A percentile compares a stretch with the other conserved stretches of the same genome.
Evolutionary conservation across 192 early-diverging fungal species (phyloP).

Genomic region (Lobosporangium transversale): DNA sequence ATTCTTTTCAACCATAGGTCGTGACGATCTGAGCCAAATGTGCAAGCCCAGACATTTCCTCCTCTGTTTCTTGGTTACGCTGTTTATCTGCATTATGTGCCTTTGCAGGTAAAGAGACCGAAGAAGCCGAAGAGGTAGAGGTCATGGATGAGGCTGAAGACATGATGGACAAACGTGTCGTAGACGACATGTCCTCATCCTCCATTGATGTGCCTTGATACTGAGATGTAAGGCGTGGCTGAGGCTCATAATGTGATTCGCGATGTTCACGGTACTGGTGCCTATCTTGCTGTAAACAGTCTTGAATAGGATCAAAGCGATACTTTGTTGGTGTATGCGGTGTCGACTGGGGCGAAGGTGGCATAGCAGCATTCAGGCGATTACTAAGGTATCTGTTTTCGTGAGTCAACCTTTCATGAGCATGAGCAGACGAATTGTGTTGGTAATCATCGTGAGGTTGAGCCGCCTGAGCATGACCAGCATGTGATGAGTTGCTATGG

Average conservation of each 20-base stretch:
- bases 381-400: not conserved
- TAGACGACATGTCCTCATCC: constrained; percentile 16
- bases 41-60: constrained; percentile 40
- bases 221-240: not conserved
- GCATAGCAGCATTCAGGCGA: not conserved
- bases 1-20: constrained; percentile 41
- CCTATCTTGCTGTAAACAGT: constrained; percentile 48
- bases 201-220: constrained; percentile 7
- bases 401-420: constrained; percentile 11
- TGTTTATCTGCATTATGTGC: not conserved
- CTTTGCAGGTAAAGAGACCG: not conserved
- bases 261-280: not conserved
- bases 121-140: constrained; percentile 27
- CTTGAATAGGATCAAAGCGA: constrained; percentile 48
- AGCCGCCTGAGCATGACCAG: constrained; percentile 7
- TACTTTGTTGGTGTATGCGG: constrained; percentile 50
- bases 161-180: constrained; percentile 15
- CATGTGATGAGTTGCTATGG: constrained; percentile 6
- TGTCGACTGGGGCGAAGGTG: constrained; percentile 45
- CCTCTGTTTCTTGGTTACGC: not conserved
- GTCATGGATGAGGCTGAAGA: constrained; percentile 36
- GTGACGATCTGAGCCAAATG: constrained; percentile 49
- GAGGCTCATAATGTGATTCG: not conserved
- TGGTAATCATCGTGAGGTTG: constrained; percentile 13
- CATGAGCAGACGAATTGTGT: constrained; percentile 17